Base-by-base conservation (phyloP, 331 rosid species). In the Rhamnella rubrinervis region DNA sequence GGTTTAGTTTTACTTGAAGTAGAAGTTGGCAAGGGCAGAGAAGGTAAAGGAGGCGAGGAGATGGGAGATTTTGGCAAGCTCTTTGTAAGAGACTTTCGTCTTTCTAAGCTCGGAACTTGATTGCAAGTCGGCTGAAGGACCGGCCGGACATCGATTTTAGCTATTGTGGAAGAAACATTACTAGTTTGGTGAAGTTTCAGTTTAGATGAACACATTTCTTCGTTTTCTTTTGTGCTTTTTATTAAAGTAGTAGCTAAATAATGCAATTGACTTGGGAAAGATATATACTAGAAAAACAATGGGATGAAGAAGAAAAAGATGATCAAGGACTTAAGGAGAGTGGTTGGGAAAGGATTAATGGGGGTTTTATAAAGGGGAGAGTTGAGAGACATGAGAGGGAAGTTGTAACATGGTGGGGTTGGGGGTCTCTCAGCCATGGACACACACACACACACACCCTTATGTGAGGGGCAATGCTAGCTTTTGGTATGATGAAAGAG, bases 41-140 rank as follows among this genome's bases (percentile, higher is more conserved):
- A 31, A 31, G 5, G 35, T 31, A 31, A 31, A 31, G 35, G 35
- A 31, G 35, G 35, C 5, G 35, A 31, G 25, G 71, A 44, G 39
- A 20, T 11, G 5, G 61, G 63, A 39, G 71, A 38, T 20, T 70
- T 65, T 55, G 59, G 63, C 47, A 51, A 52, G 65, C 52, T 18
- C 53, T 51, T 77, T 61, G 66, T 65, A 21, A 37, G 71, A 3
- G 71, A 76, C n/a, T 44, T 62, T 6, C 58, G 66, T 8, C 61
- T 67, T 60, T 70, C 80, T 66, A 70, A 50, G 71, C 60, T 55
- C 21, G 80, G 73, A 63, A 75, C 59, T 55, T 71, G 80, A 44
- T 76, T 76, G 17, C 58, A 74, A 7, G 68, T 71, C 7, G 77
- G 81, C 65, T 71, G 77, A 58, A 77, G 74, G 13, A 77, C 77